Conservation (phyloP, 2,329 filamentous ascomycete genomes). For the Diplodia mutila region DNA sequence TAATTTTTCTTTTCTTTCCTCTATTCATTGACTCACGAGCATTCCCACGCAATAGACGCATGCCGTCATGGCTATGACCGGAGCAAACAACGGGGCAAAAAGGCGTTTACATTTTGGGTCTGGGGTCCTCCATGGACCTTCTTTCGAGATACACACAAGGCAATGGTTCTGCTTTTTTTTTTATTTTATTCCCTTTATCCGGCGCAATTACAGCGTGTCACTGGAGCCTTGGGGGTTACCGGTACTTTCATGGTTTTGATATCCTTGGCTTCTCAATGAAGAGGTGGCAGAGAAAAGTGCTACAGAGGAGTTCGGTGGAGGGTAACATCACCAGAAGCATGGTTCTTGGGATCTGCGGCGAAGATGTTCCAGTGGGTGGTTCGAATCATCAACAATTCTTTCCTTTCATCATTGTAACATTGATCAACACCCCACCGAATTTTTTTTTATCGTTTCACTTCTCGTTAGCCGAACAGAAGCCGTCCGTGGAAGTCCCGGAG, state of each 20-base stretch:
- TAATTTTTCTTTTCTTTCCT: not conserved
- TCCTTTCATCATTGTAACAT: slow-evolving; percentile 4
- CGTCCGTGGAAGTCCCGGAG: not conserved
- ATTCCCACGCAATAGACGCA: slow-evolving; percentile 43
- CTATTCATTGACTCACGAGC: slow-evolving; percentile 19
- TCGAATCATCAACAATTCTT: not conserved
- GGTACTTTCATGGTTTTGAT: not conserved
- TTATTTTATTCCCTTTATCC: slow-evolving; percentile 1
- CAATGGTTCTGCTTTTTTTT: slow-evolving; percentile 13
- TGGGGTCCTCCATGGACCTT: not conserved
- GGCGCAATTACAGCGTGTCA: not conserved
- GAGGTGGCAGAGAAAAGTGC: slow-evolving; percentile 7
- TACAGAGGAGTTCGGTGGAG: not conserved
- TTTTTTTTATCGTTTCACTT: not conserved
- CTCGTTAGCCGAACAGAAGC: not conserved
- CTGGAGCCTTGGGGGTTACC: not conserved
- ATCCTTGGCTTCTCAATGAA: slow-evolving; percentile 6
- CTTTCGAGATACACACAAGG: slow-evolving; percentile 26
- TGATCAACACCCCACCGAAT: not conserved
- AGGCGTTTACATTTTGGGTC: slow-evolving; percentile 8
- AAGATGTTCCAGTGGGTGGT: not conserved
- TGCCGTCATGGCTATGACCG: slow-evolving; percentile 46
- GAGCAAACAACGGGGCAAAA: slow-evolving; percentile 22
- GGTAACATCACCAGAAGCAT: not conserved
- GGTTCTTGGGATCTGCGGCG: not conserved